A percentile compares a stretch with the other conserved stretches of the same genome.
These are phyloP conservation scores for Bipolaris zeicola DNA, from an alignment of 2,329 filamentous ascomycete genomes.

Conservation along the genomic window DNA sequence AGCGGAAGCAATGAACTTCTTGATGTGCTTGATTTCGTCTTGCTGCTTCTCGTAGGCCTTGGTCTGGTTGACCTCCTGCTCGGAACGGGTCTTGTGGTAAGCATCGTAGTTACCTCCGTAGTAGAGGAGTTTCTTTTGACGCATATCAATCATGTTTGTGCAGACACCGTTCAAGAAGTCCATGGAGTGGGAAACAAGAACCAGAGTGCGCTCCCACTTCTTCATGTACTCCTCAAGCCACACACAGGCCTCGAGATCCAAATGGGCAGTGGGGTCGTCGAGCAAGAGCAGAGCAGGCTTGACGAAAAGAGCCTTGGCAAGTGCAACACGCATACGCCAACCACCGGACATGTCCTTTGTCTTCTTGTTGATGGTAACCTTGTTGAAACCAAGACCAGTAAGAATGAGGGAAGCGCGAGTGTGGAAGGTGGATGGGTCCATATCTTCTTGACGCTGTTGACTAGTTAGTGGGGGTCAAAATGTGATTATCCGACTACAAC, in stretches of 20 bases:
- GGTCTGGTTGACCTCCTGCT: constrained; percentile 97
- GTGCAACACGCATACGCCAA: constrained; percentile 99
- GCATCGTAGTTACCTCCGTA: constrained; percentile 99
- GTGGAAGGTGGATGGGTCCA: constrained; percentile 97
- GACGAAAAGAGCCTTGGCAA: constrained; percentile 97
- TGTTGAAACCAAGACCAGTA: constrained; percentile 99
- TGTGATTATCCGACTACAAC: constrained; percentile 39
- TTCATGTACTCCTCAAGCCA: constrained; percentile 99
- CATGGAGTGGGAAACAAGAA: constrained; percentile 96
- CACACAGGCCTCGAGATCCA: constrained; percentile 99
- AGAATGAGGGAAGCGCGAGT: constrained; percentile 95
- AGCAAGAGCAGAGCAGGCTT: constrained; percentile 94
- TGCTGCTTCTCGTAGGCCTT: constrained; percentile 99
- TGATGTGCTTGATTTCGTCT: constrained; percentile 98
- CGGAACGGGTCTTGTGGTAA: constrained; percentile 86
- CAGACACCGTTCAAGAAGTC: constrained; percentile 99
- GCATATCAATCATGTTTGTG: constrained; percentile 98
- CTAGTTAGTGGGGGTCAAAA: constrained; percentile 8
- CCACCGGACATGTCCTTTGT: constrained; percentile 99
- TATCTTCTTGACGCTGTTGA: constrained; percentile 88
- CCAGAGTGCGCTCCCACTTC: constrained; percentile 97
- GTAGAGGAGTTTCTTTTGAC: constrained; percentile 84
- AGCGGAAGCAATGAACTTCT: constrained; percentile 99
- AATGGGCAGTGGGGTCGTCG: constrained; percentile 97
- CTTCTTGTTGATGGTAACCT: constrained; percentile 96